Evolutionary conservation across 768 basidiomycete species (phyloP), one percentile per base, ranked within the genome.

Genomic region (Cubamyces sp.): DNA sequence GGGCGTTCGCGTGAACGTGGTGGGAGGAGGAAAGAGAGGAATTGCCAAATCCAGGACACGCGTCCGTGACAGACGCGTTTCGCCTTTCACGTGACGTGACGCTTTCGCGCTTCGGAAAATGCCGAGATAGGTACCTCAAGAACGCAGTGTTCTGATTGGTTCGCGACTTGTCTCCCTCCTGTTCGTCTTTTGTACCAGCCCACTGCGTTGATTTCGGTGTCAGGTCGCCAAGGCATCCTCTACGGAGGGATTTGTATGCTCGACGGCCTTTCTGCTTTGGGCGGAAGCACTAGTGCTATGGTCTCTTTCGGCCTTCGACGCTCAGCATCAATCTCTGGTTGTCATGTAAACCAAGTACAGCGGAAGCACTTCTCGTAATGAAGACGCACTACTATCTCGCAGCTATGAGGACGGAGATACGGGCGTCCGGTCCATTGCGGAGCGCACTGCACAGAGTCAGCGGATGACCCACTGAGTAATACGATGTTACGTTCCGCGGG

Each of bases 11-110:
- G 63, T 45, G 56, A 37, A n/a, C 8, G 49, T 49, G 48, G 56
- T 57, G 56, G 51, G 51, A 56, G 54, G 51, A 52, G 51, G 48
- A 49, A 60, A 45, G 48, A 57, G 37, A 18, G 39, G 28, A 23
- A 15, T 3, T 26, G 37, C 39, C 47, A 28, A 49, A 50, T n/a
- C 8, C 42, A 42, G 42, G 23, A 51, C n/a, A 58, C 60, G 52
- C 52, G 39, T 47, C 34, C 25, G 59, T 60, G 11, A 54, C 60
- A 19, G 26, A 59, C 49, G 57, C 49, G 57, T 23, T 30, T 25
- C 11, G 30, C 1, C 0, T 2, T 8, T 19, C 57, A 59, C 57
- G 50, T 59, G 57, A 51, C 21, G 57, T 50, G 39, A 57, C 57
- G 21, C 48, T 12, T 50, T 50, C 48, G 57, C 48, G 47, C 47